A percentile compares a stretch with the other conserved stretches of the same genome.
Evolutionary conservation across 371 early-diverging fungal species (phyloP).

Genomic region (Mortierella sp.): DNA sequence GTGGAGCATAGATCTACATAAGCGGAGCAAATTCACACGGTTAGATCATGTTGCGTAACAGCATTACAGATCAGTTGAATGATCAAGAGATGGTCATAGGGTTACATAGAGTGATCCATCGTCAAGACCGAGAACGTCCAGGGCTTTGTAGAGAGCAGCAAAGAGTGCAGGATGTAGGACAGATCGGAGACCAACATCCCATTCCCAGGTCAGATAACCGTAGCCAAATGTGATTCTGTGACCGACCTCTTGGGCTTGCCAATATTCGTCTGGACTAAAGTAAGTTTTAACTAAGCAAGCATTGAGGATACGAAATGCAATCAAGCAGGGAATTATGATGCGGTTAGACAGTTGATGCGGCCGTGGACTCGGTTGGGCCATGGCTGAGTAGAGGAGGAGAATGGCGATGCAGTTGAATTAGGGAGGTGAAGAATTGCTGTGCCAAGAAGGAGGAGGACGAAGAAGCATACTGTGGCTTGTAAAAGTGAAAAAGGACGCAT

Average conservation of each 20-base stretch:
- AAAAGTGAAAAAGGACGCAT: neutral
- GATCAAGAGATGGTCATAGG: slow-evolving; percentile 8
- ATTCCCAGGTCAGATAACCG: slow-evolving; percentile 95
- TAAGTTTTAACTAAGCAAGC: slow-evolving; percentile 76
- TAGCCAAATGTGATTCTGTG: slow-evolving; percentile 84
- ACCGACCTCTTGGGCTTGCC: slow-evolving; percentile 92
- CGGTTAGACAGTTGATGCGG: neutral
- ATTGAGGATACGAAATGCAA: slow-evolving; percentile 75
- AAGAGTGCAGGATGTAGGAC: slow-evolving; percentile 84
- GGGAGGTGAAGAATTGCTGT: too few species aligned
- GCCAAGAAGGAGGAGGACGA: neutral
- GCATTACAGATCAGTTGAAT: slow-evolving; percentile 6
- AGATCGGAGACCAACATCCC: slow-evolving; percentile 81
- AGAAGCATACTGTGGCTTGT: neutral
- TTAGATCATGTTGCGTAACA: neutral
- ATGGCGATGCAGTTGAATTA: neutral
- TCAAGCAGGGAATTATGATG: slow-evolving; percentile 56
- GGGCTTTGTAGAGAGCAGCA: slow-evolving; percentile 74
- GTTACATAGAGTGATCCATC: slow-evolving; percentile 66
- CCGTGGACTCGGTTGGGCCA: neutral
- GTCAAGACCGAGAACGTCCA: slow-evolving; percentile 74
- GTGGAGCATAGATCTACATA: slow-evolving; percentile 75
- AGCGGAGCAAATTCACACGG: neutral
- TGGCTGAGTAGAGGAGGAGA: neutral
- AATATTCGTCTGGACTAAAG: slow-evolving; percentile 92